phyloP scores from a whole-genome alignment of 129 eudicot species.

The Saussurea involucrata region DNA sequence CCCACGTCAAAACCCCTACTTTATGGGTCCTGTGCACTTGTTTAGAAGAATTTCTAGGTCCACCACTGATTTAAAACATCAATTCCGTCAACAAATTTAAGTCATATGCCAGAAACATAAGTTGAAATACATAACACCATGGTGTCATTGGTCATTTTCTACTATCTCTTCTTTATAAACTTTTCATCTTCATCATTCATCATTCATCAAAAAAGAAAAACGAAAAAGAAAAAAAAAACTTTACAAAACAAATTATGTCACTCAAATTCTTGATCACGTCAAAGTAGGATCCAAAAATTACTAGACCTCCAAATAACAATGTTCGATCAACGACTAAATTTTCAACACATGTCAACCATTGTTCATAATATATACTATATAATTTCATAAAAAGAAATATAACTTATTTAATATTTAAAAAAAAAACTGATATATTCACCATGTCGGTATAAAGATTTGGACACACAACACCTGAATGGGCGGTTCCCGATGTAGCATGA shows the following conservation, averaged over 20 bases:
- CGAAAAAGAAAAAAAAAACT: background rate
- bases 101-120: background rate
- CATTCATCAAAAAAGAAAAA: conserved; percentile 9
- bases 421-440: background rate
- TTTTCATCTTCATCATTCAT: conserved; percentile 23
- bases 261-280: conserved; percentile 82
- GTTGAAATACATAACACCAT: background rate
- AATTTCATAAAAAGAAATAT: background rate
- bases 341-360: background rate
- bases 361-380: background rate
- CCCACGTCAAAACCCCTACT: too few species aligned
- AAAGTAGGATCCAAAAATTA: conserved; percentile 69
- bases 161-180: conserved; percentile 18
- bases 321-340: conserved; percentile 42
- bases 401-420: background rate
- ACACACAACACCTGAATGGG: conserved; percentile 12
- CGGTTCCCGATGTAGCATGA: conserved; percentile 17
- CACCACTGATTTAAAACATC: too few species aligned
- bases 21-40: too few species aligned
- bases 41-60: too few species aligned
- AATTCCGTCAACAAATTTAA: too few species aligned
- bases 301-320: conserved; percentile 73
- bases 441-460: background rate
- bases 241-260: conserved; percentile 49
- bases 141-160: background rate